These are phyloP conservation scores for Candida glucosophila DNA, from an alignment of 1,139 yeast genomes.

Conservation along the genomic window DNA sequence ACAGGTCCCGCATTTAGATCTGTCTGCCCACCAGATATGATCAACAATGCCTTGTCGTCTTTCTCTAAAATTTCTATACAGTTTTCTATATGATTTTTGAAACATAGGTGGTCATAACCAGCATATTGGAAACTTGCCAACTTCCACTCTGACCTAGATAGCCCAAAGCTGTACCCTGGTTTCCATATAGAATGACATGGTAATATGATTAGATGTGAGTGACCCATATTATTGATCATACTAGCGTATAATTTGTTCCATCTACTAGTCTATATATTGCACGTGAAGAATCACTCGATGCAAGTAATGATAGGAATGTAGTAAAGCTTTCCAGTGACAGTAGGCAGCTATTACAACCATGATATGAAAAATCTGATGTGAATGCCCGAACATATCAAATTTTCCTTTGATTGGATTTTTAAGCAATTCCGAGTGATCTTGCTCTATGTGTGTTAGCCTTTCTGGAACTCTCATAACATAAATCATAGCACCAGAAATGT, in stretches of 20 bases:
- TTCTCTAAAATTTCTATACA: conserved; percentile 25
- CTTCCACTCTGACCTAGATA: conserved; percentile 45
- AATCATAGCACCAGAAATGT: conserved; percentile 69
- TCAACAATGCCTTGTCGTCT: conserved; percentile 23
- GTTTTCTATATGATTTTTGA: conserved; percentile 50
- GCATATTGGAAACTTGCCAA: conserved; percentile 60
- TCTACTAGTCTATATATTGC: conserved; percentile 2
- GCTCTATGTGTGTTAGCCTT: conserved; percentile 50
- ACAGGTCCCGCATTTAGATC: conserved; percentile 42
- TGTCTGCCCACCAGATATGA: conserved; percentile 73
- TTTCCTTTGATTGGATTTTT: conserved; percentile 17
- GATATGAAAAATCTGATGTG: conserved; percentile 83
- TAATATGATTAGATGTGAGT: conserved; percentile 35
- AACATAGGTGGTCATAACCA: conserved; percentile 59
- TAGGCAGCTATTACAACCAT: conserved; percentile 75
- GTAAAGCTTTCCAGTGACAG: conserved; percentile 62
- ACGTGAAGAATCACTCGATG: conserved; percentile 18
- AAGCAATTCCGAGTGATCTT: conserved; percentile 11
- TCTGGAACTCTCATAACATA: conserved; percentile 82
- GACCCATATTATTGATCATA: no score
- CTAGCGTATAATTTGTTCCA: conserved; percentile 1
- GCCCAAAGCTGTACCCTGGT: conserved; percentile 25
- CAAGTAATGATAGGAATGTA: conserved; percentile 49
- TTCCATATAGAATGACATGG: conserved; percentile 71
- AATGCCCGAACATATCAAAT: conserved; percentile 70